Evolutionary conservation across 768 basidiomycete genomes (phyloP).

Genomic region (Termitomyces sp.): DNA sequence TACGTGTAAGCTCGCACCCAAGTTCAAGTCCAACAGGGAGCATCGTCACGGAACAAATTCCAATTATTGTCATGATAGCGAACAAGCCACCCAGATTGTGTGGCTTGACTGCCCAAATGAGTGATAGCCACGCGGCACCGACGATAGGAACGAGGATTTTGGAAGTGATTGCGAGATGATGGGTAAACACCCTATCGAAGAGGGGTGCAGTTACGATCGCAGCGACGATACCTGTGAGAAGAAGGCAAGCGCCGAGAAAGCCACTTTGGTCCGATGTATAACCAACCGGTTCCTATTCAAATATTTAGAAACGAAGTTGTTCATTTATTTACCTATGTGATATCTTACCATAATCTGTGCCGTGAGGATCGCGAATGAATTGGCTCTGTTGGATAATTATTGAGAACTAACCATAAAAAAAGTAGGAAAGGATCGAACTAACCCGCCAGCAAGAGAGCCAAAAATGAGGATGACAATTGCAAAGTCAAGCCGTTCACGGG

Average conservation of each 20-base stretch:
- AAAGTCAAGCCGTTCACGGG: slow-evolving; percentile 70
- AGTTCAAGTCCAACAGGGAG: slow-evolving; percentile 78
- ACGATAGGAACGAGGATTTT: slow-evolving; percentile 63
- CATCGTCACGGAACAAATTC: slow-evolving; percentile 61
- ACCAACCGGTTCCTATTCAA: slow-evolving; percentile 60
- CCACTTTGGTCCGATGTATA: slow-evolving; percentile 68
- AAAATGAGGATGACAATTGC: slow-evolving; percentile 56
- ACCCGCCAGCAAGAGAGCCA: slow-evolving; percentile 64
- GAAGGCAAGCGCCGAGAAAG: slow-evolving; percentile 62
- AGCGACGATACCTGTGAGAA: slow-evolving; percentile 68
- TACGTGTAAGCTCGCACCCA: slow-evolving; percentile 75
- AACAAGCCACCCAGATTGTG: slow-evolving; percentile 60
- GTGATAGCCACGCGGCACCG: slow-evolving; percentile 60
- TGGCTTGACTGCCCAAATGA: slow-evolving; percentile 82
- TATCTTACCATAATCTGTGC: slow-evolving; percentile 62
- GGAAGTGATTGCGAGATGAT: slow-evolving; percentile 57
- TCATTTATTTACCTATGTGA: background rate
- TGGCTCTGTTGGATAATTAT: slow-evolving; percentile 37
- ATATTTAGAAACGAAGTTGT: slow-evolving; percentile 19
- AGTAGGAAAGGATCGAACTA: slow-evolving; percentile 20
- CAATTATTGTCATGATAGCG: slow-evolving; percentile 65
- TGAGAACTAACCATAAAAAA: background rate
- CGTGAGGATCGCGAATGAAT: slow-evolving; percentile 62
- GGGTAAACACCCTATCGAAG: slow-evolving; percentile 80
- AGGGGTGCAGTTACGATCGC: slow-evolving; percentile 69